Evolutionary conservation across 75 land plant species (phyloP).

Genomic region (Pinus tabuliformis): DNA sequence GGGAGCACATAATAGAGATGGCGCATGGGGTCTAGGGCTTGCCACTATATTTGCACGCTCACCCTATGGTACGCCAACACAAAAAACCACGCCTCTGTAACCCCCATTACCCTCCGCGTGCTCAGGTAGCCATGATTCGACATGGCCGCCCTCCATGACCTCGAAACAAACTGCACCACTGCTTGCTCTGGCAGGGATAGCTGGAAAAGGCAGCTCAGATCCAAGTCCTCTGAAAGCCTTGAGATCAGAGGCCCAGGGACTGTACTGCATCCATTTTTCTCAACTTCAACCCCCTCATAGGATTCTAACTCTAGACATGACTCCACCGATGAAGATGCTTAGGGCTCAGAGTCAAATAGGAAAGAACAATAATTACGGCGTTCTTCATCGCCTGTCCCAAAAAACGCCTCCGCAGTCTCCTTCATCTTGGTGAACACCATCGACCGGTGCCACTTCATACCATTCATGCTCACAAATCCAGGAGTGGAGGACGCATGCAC

Average conservation of each 20-base stretch:
- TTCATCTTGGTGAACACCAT: too few relatives aligned
- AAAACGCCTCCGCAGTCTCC: too few relatives aligned
- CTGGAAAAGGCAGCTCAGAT: not conserved
- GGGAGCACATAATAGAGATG: slow-evolving; percentile 55
- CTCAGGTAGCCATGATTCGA: slow-evolving; percentile 29
- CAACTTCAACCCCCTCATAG: too few relatives aligned
- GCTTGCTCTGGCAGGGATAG: not conserved
- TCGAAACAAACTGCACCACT: not conserved
- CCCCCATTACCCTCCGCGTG: slow-evolving; percentile 24
- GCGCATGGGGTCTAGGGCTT: slow-evolving; percentile 50
- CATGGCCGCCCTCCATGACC: not conserved
- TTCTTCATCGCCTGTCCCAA: too few relatives aligned
- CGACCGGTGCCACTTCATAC: too few relatives aligned
- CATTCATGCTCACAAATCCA: too few relatives aligned
- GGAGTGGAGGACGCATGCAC: too few relatives aligned
- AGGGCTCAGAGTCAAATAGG: too few relatives aligned
- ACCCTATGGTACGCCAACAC: slow-evolving; percentile 57
- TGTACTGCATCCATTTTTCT: too few relatives aligned
- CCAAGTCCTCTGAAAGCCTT: not conserved
- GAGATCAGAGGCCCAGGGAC: not conserved
- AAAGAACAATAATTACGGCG: too few relatives aligned
- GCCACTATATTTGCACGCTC: slow-evolving; percentile 68
- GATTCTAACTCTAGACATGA: too few relatives aligned
- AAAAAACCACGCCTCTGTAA: slow-evolving; percentile 56
- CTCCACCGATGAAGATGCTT: too few relatives aligned